phyloP scores from a whole-genome alignment of 768 basidiomycete genomes.

The Cyathus striatus region DNA sequence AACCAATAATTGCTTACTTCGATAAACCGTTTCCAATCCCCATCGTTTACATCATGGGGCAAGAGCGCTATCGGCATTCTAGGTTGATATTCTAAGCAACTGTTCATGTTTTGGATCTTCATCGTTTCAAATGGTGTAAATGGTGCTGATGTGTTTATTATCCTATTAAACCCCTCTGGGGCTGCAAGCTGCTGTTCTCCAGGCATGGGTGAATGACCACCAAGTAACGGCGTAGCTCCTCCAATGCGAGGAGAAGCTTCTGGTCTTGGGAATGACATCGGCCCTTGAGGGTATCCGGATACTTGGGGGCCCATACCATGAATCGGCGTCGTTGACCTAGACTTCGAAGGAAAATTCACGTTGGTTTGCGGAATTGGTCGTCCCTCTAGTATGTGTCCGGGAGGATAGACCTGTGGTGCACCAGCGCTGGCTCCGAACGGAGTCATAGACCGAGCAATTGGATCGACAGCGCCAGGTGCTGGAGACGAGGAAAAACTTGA shows the following conservation, averaged over 20 bases:
- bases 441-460: conserved; percentile 36
- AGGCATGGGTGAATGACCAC: conserved; percentile 24
- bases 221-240: conserved; percentile 23
- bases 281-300: conserved; percentile 13
- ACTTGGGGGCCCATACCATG: conserved; percentile 25
- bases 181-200: conserved; percentile 40
- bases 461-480: conserved; percentile 20
- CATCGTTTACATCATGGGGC: conserved; percentile 71
- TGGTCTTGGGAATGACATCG: conserved; percentile 11
- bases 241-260: conserved; percentile 11
- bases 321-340: conserved; percentile 51
- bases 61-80: conserved; percentile 69
- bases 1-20: conserved; percentile 37
- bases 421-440: conserved; percentile 29
- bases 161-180: conserved; percentile 73
- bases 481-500: conserved; percentile 33
- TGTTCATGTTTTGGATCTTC: conserved; percentile 76
- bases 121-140: conserved; percentile 67
- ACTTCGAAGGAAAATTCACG: conserved; percentile 23
- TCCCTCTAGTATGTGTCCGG: conserved; percentile 54
- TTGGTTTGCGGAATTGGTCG: conserved; percentile 38
- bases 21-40: conserved; percentile 80
- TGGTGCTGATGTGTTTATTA: conserved; percentile 59
- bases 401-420: conserved; percentile 40
- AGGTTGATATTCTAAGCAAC: conserved; percentile 59